phyloP scores from a whole-genome alignment of 2,329 filamentous ascomycete genomes.

The Ilyonectria mors-panacis region DNA sequence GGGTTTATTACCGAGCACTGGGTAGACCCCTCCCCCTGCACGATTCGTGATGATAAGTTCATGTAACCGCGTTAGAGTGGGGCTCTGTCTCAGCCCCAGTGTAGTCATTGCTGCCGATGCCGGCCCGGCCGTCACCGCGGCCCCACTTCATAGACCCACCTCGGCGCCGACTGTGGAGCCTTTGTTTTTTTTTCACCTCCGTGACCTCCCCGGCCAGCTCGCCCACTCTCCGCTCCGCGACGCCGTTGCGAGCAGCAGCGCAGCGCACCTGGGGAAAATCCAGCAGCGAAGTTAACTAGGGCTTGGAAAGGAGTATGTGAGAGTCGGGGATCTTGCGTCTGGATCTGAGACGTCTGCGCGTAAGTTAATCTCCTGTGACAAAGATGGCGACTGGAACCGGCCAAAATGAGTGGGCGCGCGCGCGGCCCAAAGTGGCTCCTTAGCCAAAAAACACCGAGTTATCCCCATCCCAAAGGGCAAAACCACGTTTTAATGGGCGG shows the following conservation, averaged over 20 bases:
- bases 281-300: conserved; percentile 1
- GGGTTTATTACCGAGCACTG: conserved; percentile 41
- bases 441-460: conserved; percentile 41
- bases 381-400: conserved; percentile 18
- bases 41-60: conserved; percentile 37
- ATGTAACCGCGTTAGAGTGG: conserved; percentile 31
- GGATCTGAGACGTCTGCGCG: conserved; percentile 27
- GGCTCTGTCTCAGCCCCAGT: conserved; percentile 4
- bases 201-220: conserved; percentile 17
- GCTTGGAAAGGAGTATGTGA: conserved; percentile 4
- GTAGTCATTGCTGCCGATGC: conserved; percentile 38
- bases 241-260: not conserved
- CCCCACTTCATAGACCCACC: conserved; percentile 21
- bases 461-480: conserved; percentile 39
- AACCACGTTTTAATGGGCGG: conserved; percentile 5
- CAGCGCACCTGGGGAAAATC: not conserved
- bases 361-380: conserved; percentile 27
- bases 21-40: conserved; percentile 32
- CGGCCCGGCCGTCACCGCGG: conserved; percentile 31
- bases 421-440: conserved; percentile 29
- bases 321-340: conserved; percentile 22
- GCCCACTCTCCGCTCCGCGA: conserved; percentile 6
- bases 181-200: conserved; percentile 20
- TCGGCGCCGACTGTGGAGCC: conserved; percentile 40
- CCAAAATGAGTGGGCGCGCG: conserved; percentile 30